These are phyloP conservation scores for Beauveria pseudobassiana DNA, from an alignment of 2,329 filamentous ascomycete species.

Conservation along the genomic window DNA sequence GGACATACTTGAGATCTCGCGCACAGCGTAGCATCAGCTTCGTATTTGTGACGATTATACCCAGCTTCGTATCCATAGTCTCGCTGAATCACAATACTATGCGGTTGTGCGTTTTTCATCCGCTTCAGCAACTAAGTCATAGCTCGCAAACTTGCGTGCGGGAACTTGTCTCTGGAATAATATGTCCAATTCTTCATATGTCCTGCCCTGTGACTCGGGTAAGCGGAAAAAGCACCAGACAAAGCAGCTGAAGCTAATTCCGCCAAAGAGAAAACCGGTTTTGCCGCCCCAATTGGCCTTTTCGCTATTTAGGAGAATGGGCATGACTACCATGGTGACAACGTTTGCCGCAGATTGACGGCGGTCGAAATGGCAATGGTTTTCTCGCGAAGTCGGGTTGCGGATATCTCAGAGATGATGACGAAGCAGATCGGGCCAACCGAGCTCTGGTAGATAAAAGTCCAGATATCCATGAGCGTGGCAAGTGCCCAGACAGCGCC, in stretches of 20 bases:
- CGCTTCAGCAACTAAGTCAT: slow-evolving; percentile 7
- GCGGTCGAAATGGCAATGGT: slow-evolving; percentile 25
- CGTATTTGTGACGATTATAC: too few relatives aligned
- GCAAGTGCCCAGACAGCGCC: slow-evolving; percentile 30
- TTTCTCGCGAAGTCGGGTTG: slow-evolving; percentile 25
- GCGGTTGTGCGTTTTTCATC: background rate
- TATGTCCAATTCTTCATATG: slow-evolving; percentile 19
- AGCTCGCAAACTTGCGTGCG: slow-evolving; percentile 16
- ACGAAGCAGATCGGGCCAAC: slow-evolving; percentile 36
- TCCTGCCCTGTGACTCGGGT: slow-evolving; percentile 20
- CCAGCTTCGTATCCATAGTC: background rate
- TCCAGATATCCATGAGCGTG: slow-evolving; percentile 33
- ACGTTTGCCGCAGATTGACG: slow-evolving; percentile 17
- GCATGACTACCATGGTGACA: slow-evolving; percentile 15
- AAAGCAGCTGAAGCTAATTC: slow-evolving; percentile 12
- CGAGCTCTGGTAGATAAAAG: slow-evolving; percentile 32
- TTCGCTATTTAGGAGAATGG: slow-evolving; percentile 20
- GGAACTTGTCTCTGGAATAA: slow-evolving; percentile 13
- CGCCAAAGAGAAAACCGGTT: slow-evolving; percentile 18
- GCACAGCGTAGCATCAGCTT: too few relatives aligned
- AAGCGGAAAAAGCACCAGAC: slow-evolving; percentile 19
- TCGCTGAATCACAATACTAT: background rate
- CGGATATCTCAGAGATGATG: slow-evolving; percentile 31
- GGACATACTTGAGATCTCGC: too few relatives aligned
- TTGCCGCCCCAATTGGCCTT: slow-evolving; percentile 18